phyloP scores from a whole-genome alignment of 441 rosid genomes.

The Croton laevigatus region DNA sequence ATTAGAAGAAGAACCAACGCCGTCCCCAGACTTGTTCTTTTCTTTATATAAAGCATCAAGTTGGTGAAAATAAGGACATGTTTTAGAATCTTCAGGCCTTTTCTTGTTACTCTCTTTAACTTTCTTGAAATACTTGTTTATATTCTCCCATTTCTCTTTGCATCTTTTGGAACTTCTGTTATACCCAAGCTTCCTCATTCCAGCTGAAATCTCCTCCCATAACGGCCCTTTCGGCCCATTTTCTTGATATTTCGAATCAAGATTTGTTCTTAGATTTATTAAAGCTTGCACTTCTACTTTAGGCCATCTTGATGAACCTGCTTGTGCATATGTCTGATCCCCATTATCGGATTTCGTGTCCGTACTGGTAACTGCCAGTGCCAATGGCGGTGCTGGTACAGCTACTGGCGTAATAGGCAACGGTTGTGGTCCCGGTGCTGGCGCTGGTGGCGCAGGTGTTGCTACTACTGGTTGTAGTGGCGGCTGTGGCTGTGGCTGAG shows the following conservation, averaged over 20 bases:
- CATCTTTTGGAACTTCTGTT: constrained; percentile 77
- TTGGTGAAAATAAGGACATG: constrained; percentile 88
- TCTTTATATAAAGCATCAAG: constrained; percentile 71
- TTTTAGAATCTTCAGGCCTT: constrained; percentile 79
- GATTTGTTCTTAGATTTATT: constrained; percentile 49
- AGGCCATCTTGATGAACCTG: constrained; percentile 89
- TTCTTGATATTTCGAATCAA: constrained; percentile 69
- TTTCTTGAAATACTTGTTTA: constrained; percentile 93
- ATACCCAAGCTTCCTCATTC: constrained; percentile 74
- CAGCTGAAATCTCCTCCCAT: constrained; percentile 84
- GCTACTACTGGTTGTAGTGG: constrained; percentile 3
- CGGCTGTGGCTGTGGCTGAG: not conserved
- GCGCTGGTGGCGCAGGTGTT: constrained; percentile 13
- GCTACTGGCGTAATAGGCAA: not conserved
- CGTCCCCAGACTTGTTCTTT: constrained; percentile 32
- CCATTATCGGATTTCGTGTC: constrained; percentile 36
- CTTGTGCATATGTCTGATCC: constrained; percentile 25
- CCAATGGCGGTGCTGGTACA: constrained; percentile 5
- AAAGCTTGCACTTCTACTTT: constrained; percentile 67
- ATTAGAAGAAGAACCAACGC: not conserved
- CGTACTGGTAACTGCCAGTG: constrained; percentile 6
- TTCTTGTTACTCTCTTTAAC: constrained; percentile 81
- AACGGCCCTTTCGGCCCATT: constrained; percentile 74
- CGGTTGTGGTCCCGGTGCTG: not conserved
- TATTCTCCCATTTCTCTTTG: constrained; percentile 98